These are phyloP conservation scores for Ustulina deusta DNA, from an alignment of 2,329 filamentous ascomycete genomes.

Conservation along the genomic window DNA sequence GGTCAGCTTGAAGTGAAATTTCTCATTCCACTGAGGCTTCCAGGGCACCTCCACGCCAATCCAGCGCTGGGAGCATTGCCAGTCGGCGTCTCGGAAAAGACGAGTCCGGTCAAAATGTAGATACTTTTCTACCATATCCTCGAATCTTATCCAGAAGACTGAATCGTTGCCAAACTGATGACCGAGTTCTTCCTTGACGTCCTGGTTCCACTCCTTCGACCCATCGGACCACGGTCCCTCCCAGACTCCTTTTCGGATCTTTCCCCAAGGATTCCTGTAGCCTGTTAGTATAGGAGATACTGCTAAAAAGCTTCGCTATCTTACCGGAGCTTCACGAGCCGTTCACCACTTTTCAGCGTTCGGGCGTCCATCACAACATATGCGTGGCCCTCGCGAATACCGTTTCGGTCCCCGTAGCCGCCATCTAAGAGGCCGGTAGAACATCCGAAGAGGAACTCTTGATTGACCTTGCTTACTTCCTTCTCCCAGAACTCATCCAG, in stretches of 20 bases:
- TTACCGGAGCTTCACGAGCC: slow-evolving; percentile 66
- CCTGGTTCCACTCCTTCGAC: slow-evolving; percentile 71
- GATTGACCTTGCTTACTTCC: slow-evolving; percentile 82
- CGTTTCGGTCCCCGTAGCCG: slow-evolving; percentile 70
- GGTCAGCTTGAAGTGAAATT: slow-evolving; percentile 68
- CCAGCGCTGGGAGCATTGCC: slow-evolving; percentile 70
- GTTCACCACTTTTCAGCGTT: slow-evolving; percentile 63
- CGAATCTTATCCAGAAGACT: slow-evolving; percentile 73
- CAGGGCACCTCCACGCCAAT: slow-evolving; percentile 72
- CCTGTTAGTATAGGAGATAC: slow-evolving; percentile 33
- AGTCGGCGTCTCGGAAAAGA: slow-evolving; percentile 69
- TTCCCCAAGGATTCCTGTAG: slow-evolving; percentile 69
- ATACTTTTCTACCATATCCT: slow-evolving; percentile 72
- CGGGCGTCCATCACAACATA: slow-evolving; percentile 72
- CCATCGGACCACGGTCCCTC: slow-evolving; percentile 71
- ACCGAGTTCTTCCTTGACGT: slow-evolving; percentile 67
- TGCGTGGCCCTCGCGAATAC: slow-evolving; percentile 69
- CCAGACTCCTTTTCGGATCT: slow-evolving; percentile 68
- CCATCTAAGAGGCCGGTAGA: slow-evolving; percentile 72
- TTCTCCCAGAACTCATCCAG: slow-evolving; percentile 86
- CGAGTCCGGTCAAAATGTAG: slow-evolving; percentile 71
- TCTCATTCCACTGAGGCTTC: slow-evolving; percentile 71
- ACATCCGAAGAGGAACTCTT: slow-evolving; percentile 83
- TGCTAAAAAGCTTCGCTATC: slow-evolving; percentile 1
- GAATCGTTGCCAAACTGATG: slow-evolving; percentile 72